Base-by-base conservation (phyloP, 139 green algal genomes). In the Coccomyxa sp. region DNA sequence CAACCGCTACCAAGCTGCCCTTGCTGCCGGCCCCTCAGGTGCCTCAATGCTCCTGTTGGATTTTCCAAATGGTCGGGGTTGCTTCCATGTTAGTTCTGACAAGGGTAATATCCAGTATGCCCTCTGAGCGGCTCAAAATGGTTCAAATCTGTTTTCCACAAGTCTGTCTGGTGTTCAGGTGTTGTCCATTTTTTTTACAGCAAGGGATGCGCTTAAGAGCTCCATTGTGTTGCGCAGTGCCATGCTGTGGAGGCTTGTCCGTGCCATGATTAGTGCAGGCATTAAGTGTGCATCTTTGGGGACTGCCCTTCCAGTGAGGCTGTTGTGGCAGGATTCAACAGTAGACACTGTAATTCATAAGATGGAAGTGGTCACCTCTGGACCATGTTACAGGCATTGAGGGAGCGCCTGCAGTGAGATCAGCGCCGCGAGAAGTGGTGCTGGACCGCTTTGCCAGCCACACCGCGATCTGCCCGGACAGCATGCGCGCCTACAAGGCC, bases 401-500 rank as follows among this genome's bases (percentile, higher is more conserved):
- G 30, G 31, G 31, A 0, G 30, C 76, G 30, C 31, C 31, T 16
- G 76, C 76, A 31, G 31, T 80, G 31, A 25, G 31, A 15, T 25
- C 32, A 18, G 31, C 32, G 76, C 76, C 58, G 14, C 71, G 82
- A 13, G 77, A 82, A 30, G 77, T 76, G 30, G 82, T 86, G 13
- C 77, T 86, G 15, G 82, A 86, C 27, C 68, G 82, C 25, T 82
- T 79, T 1, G 68, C 60, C 13, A 79, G 82, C 58, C 82, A 86
- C 38, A 86, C 82, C 32, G 82, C 63, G 11, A 67, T 86, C 15
- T 82, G 77, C 28, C 82, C 82, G n/a, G 63, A 79, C 38, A 86
- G 82, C 66, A 60, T 79, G 77, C 58, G 31, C 28, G 79, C 79
- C 10, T 78, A 85, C 76, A 82, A 31, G 13, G 60, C 57, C 21